These are phyloP conservation scores for Monosporascus sp. DNA, from an alignment of 2,329 filamentous ascomycete species.

Conservation along the genomic window DNA sequence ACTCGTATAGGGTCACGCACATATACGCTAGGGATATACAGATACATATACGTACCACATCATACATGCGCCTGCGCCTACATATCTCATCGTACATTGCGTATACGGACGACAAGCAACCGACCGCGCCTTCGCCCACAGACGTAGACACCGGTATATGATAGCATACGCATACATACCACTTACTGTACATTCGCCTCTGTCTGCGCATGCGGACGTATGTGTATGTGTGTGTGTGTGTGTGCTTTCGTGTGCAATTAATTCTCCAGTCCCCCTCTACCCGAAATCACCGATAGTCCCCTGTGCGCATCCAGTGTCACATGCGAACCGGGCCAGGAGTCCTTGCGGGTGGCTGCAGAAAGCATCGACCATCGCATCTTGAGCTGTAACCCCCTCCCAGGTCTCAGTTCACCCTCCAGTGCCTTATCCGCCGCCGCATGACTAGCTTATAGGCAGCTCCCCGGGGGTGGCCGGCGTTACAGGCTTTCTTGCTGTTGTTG, in stretches of 20 bases:
- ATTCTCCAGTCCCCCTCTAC: conserved; percentile 4
- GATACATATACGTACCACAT: not conserved
- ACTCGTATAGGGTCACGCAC: not conserved
- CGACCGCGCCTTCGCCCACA: not conserved
- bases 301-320: conserved; percentile 22
- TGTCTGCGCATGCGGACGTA: not conserved
- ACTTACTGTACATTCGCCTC: not conserved
- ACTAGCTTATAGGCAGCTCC: conserved; percentile 23
- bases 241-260: not conserved
- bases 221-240: not conserved
- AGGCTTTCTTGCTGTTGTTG: conserved; percentile 13
- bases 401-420: conserved; percentile 30
- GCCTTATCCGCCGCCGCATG: conserved; percentile 32
- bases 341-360: conserved; percentile 28
- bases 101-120: not conserved
- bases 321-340: conserved; percentile 32
- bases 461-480: conserved; percentile 17
- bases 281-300: conserved; percentile 21
- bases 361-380: conserved; percentile 31
- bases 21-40: too few species aligned
- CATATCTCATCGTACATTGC: not conserved
- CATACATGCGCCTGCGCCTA: not conserved
- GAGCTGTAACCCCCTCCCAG: conserved; percentile 1
- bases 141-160: not conserved
- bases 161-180: not conserved